phyloP scores from a whole-genome alignment of 306 rosid species.

The Begonia loranthoides region DNA sequence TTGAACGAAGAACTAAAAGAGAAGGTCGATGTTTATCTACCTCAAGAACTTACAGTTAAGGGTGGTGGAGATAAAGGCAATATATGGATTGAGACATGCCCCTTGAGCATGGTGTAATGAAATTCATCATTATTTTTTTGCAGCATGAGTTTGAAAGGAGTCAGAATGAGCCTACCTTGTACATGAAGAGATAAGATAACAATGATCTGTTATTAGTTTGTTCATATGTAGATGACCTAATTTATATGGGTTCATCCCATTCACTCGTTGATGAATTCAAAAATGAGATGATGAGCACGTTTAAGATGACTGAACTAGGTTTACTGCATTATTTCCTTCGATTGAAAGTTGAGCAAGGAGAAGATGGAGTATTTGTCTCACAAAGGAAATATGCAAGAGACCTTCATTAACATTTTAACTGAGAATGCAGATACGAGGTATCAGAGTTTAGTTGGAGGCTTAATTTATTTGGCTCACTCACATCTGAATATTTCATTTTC shows the following conservation, averaged over 20 bases:
- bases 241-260: neutral
- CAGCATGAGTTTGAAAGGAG: neutral
- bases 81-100: neutral
- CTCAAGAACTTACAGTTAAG: neutral
- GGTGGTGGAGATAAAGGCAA: neutral
- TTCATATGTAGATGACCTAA: neutral
- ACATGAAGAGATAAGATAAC: slow-evolving; percentile 2
- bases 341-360: neutral
- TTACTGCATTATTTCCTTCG: neutral
- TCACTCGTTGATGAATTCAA: neutral
- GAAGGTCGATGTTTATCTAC: neutral
- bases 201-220: neutral
- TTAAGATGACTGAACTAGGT: neutral
- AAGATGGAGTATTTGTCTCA: neutral
- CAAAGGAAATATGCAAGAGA: neutral
- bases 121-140: neutral
- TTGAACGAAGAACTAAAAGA: neutral
- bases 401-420: neutral
- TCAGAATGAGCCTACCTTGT: slow-evolving; percentile 4
- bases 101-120: neutral
- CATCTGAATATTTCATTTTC: neutral
- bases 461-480: neutral
- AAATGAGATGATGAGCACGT: neutral
- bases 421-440: neutral
- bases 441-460: neutral